Evolutionary conservation across 2,329 filamentous ascomycete species (phyloP), one percentile per base, ranked within the genome.

Genomic region (Venturiaceae sp.): DNA sequence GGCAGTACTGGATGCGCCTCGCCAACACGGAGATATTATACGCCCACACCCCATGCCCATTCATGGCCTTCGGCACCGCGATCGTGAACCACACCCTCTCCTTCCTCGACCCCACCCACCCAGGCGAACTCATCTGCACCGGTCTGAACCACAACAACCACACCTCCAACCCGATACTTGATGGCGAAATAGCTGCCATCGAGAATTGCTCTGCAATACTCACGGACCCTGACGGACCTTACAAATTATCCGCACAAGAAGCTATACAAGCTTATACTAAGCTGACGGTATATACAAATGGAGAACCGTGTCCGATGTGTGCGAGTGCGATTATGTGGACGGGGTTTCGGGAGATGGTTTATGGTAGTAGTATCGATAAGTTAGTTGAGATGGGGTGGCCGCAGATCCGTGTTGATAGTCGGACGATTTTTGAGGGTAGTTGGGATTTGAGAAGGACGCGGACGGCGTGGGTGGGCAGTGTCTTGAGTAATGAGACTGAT

Each of bases 291-390:
- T 83, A 83, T 66, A 83, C 80, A 26, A 83, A 80, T 64, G 80
- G 75, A 2, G 80, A 83, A 66, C 77, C 75, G 58, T 83, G 80
- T 65, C 76, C 80, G 8, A 83, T 83, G 75, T 83, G 80, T 62
- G 79, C 80, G 1, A 75, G 77, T 6, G 80, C 79, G 0, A 81
- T 83, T 61, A 75, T 78, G 2, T 82, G 78, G 78, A 72, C 79
- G 0, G 78, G 78, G 0, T 81, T 83, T 68, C 72, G 70, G 34
- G 80, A 82, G 66, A 80, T 79, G 64, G 72, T 83, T 6, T 82
- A 77, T 63, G 79, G 79, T 6, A 81, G 78, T 1, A 76, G 71
- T 28, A 78, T 81, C 60, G 69, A 75, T 26, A 71, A 67, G 6
- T 68, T 82, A 28, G 66, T 77, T 11, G 67, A 71, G 37, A 66